Base-by-base conservation (phyloP, 495 filamentous ascomycete species). In the Penicillium cosmopolitanum region DNA sequence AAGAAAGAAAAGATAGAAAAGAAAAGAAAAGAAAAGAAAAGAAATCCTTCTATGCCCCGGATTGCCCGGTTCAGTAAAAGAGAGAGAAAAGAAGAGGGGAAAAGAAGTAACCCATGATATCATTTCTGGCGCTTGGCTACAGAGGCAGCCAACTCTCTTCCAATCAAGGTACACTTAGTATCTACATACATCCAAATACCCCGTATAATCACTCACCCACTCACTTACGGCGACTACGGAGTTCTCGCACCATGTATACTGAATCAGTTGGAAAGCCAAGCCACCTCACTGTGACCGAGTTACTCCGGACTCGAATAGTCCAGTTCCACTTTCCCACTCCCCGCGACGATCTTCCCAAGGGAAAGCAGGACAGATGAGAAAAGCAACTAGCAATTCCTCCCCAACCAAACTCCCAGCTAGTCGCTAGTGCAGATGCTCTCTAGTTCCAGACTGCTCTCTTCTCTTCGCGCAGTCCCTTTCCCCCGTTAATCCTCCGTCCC, bases 401-500 rank as follows among this genome's bases (percentile, higher is more conserved):
- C 38, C 23, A 13, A 16, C 28, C 12, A 33, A 28, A 44, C 5
- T 9, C 18, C 21, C 9, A 48, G 46, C 46, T 48, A 48, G 21
- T 48, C 2, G 23, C 15, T 48, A 48, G 46, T 28, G 46, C 46
- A 44, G n/a, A 16, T 44, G 16, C n/a, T 44, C 13, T 44, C 42
- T 44, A 44, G 42, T 44, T 44, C n/a, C n/a, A 44, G 42, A 44
- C 42, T 48, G 46, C 19, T 51, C 46, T 50, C 28, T 7, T 31
- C 28, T 31, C 28, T 44, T 48, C 46, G 46, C 46, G 21, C 46
- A 48, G 43, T 12, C 36, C 28, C 36, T 25, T 47, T 44, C 28
- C 51, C 23, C 66, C 63, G 60, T 61, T 56, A 57, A 63, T 51
- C 46, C 44, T 56, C 63, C 66, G 40, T 56, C 57, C 55, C 51